phyloP scores from a whole-genome alignment of 768 basidiomycete species.

The Russula vinacea region DNA sequence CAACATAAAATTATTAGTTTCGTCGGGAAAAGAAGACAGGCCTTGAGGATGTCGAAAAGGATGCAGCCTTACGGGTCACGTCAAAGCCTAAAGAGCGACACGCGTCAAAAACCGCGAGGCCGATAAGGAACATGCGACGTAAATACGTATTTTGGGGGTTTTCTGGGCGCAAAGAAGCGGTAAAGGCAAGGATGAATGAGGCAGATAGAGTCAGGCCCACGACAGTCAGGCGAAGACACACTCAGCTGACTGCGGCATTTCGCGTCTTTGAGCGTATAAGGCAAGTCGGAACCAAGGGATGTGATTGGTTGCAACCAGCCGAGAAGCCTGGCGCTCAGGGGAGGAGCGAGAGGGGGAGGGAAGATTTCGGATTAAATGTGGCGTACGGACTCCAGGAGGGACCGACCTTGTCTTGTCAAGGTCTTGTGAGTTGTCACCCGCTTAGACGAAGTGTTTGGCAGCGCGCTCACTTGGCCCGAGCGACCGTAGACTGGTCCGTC shows the following conservation, averaged over 20 bases:
- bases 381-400: conserved; percentile 18
- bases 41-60: conserved; percentile 11
- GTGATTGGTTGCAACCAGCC: conserved; percentile 20
- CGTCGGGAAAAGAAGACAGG: conserved; percentile 18
- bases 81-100: conserved; percentile 23
- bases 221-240: conserved; percentile 23
- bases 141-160: conserved; percentile 24
- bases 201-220: conserved; percentile 22
- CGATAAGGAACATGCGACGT: conserved; percentile 22
- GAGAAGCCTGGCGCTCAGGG: conserved; percentile 28
- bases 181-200: conserved; percentile 20
- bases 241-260: conserved; percentile 26
- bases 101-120: conserved; percentile 20
- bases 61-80: conserved; percentile 11
- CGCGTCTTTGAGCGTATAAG: conserved; percentile 12
- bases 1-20: conserved; percentile 5
- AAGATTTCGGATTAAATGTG: conserved; percentile 25
- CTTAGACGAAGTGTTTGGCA: background rate
- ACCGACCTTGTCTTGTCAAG: conserved; percentile 25
- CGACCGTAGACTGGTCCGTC: background rate
- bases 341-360: background rate
- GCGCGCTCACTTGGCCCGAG: conserved; percentile 7
- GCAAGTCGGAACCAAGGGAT: conserved; percentile 7
- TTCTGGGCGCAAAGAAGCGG: conserved; percentile 27
- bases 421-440: conserved; percentile 19